Conservation (phyloP, 495 filamentous ascomycete species). For the Lepidopterella palustris region DNA sequence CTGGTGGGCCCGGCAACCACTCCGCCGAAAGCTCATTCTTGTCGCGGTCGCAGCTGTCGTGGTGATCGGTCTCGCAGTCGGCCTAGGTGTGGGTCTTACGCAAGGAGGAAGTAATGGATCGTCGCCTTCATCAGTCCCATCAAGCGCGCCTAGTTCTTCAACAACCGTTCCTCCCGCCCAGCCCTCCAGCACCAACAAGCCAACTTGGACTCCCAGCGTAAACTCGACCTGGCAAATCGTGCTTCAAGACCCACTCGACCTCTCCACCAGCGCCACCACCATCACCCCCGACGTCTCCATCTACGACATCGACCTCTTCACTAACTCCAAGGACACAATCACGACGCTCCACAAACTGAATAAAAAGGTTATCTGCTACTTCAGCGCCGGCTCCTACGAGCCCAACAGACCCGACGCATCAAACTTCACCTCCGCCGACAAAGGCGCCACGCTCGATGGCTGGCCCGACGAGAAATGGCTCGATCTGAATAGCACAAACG, state of each 20-base stretch:
- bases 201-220: slow-evolving; percentile 45
- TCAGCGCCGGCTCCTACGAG: slow-evolving; percentile 62
- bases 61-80: slow-evolving; percentile 46
- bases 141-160: slow-evolving; percentile 3
- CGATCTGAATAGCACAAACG: slow-evolving; percentile 48
- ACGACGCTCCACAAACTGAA: slow-evolving; percentile 41
- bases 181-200: slow-evolving; percentile 28
- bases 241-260: slow-evolving; percentile 39
- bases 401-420: slow-evolving; percentile 50
- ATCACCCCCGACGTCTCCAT: slow-evolving; percentile 40
- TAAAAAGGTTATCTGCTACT: slow-evolving; percentile 66
- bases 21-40: slow-evolving; percentile 18
- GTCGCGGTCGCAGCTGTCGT: slow-evolving; percentile 26
- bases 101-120: slow-evolving; percentile 31
- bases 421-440: slow-evolving; percentile 46
- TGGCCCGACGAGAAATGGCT: slow-evolving; percentile 67
- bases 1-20: slow-evolving; percentile 12
- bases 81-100: slow-evolving; percentile 49
- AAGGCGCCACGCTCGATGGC: slow-evolving; percentile 49
- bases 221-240: slow-evolving; percentile 46
- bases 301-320: slow-evolving; percentile 60
- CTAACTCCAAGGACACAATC: slow-evolving; percentile 44
- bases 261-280: slow-evolving; percentile 41
- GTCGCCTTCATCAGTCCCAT: slow-evolving; percentile 8
- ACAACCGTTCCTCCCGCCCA: slow-evolving; percentile 11